A percentile compares a stretch with the other conserved stretches of the same genome.
These are phyloP conservation scores for Globisporangium camurandrum DNA, from an alignment of 352 stramenopile species.

Conservation along the genomic window DNA sequence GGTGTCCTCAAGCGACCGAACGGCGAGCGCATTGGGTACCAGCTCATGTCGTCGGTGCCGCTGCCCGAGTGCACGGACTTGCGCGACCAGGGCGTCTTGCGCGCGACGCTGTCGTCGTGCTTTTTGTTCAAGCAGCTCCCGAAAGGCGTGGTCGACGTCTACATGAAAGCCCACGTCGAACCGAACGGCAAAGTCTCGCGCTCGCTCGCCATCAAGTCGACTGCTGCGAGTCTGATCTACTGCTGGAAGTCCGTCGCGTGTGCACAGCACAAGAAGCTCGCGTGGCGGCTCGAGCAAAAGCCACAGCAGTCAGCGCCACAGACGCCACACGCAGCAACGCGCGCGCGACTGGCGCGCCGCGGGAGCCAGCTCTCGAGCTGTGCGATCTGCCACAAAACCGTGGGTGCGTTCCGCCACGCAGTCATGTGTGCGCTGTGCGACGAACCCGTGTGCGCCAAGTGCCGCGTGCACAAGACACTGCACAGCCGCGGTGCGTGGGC, in stretches of 20 bases:
- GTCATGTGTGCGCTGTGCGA: constrained; percentile 11
- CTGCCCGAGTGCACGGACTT: constrained; percentile 25
- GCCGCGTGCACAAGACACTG: constrained; percentile 8
- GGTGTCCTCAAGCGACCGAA: constrained; percentile 24
- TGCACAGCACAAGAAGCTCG: constrained; percentile 28
- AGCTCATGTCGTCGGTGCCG: constrained; percentile 42
- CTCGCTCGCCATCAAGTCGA: constrained; percentile 15
- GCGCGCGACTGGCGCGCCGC: background rate
- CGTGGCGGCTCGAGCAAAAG: constrained; percentile 11
- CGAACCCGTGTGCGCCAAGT: constrained; percentile 9
- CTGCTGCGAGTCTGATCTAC: constrained; percentile 17
- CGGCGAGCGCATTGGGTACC: constrained; percentile 40
- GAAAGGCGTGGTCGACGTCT: constrained; percentile 18
- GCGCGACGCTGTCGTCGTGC: constrained; percentile 27
- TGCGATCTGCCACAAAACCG: constrained; percentile 3
- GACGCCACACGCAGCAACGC: background rate
- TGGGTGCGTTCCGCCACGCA: constrained; percentile 7
- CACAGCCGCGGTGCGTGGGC: background rate
- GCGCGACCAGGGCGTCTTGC: constrained; percentile 24
- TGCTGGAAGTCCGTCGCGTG: constrained; percentile 24
- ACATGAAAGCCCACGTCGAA: constrained; percentile 19
- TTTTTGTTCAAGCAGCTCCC: constrained; percentile 27
- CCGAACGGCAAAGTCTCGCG: constrained; percentile 15
- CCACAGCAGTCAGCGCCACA: background rate
- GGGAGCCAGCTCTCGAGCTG: constrained; percentile 8